phyloP scores from a whole-genome alignment of 192 early-diverging fungal genomes.

The Gryganskiella cystojenkinii region DNA sequence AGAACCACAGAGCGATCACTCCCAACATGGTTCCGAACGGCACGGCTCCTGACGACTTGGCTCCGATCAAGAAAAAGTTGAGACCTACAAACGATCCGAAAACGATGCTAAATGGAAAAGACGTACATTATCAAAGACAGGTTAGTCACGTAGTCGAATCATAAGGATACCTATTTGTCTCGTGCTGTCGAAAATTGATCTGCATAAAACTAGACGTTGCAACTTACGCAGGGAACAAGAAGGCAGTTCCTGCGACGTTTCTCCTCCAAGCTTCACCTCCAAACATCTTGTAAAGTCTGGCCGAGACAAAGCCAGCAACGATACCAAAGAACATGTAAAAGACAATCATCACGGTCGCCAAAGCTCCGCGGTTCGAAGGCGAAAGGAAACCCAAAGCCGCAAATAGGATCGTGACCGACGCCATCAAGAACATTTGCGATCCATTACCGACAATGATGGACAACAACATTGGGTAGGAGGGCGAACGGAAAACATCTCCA shows the following conservation, averaged over 20 bases:
- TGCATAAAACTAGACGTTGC: no score
- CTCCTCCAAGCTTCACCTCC: slow-evolving; percentile 88
- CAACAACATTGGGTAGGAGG: slow-evolving; percentile 77
- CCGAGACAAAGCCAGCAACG: slow-evolving; percentile 90
- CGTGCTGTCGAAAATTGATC: not conserved
- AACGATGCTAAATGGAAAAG: slow-evolving; percentile 54
- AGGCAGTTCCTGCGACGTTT: slow-evolving; percentile 84
- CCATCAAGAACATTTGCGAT: slow-evolving; percentile 80
- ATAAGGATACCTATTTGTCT: not conserved
- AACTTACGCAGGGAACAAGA: slow-evolving; percentile 82
- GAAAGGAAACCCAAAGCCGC: slow-evolving; percentile 97
- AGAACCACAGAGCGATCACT: slow-evolving; percentile 81
- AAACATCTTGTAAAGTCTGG: slow-evolving; percentile 93
- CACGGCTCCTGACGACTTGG: slow-evolving; percentile 88
- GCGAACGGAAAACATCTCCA: slow-evolving; percentile 97
- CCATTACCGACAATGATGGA: slow-evolving; percentile 89
- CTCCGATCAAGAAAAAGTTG: slow-evolving; percentile 88
- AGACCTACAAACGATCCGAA: slow-evolving; percentile 71
- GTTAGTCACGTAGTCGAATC: not conserved
- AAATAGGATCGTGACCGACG: slow-evolving; percentile 81
- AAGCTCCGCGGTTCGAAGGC: slow-evolving; percentile 89
- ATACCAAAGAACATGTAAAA: slow-evolving; percentile 92
- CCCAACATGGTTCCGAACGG: slow-evolving; percentile 89
- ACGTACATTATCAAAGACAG: not conserved
- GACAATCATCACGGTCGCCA: slow-evolving; percentile 92